Base-by-base conservation (phyloP, 768 basidiomycete species). In the Lentinula aciculospora region DNA sequence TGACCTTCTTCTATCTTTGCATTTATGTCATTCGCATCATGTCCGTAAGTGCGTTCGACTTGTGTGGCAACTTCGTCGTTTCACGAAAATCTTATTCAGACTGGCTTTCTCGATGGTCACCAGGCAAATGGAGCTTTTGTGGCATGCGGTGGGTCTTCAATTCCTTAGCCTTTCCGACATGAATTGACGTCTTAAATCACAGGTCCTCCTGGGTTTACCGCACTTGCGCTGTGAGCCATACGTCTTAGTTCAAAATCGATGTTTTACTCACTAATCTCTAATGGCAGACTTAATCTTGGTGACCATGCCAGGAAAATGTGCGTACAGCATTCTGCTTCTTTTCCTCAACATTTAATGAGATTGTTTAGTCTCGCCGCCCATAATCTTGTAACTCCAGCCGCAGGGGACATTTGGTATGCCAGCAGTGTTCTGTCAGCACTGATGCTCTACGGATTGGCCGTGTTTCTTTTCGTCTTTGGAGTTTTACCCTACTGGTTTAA, bases 1-100 rank as follows among this genome's bases (percentile, higher is more conserved):
- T 79, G 71, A 77, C 77, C 10, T 75, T 77, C 64, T 76, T 78
- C 62, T 79, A 80, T 58, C 73, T 80, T 37, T 76, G 76, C 64
- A 77, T 79, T 42, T 80, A 79, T 58, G 69, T 80, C 51, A 73
- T 78, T 49, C 69, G 76, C 71, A 72, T 77, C 17, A 76, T 76
- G 64, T 73, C 68, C 48, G 76, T 76, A 63, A 27, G 68, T 59
- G 34, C 45, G 19, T 40, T 21, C 1, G 47, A 39, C 17, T 39
- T 6, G 36, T 21, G 17, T 21, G 15, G 5, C 27, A 39, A 17
- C n/a, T 31, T 54, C 19, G 6, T 37, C 47, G 46, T 40, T 21
- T 60, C 15, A 37, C 23, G 48, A 23, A 6, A 28, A 36, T 2
- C 17, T 29, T 55, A n/a, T 40, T 2, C 53, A 76, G 77, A 77